These are phyloP conservation scores for Mycena galericulata DNA, from an alignment of 768 basidiomycete genomes.

Conservation along the genomic window DNA sequence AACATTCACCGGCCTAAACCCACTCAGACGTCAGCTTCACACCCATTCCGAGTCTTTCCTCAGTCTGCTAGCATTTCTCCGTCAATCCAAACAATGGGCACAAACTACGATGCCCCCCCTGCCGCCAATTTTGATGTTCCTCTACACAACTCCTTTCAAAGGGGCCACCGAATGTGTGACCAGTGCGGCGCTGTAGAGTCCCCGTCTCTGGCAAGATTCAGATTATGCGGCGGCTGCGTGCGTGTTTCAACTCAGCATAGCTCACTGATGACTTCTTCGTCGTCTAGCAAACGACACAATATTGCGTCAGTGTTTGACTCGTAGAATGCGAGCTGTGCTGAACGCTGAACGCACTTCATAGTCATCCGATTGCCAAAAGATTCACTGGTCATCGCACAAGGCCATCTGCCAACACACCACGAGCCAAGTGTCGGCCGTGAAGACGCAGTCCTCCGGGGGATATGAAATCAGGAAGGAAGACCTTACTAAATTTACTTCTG, in stretches of 20 bases:
- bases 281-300: slow-evolving; percentile 85
- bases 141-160: slow-evolving; percentile 62
- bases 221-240: slow-evolving; percentile 88
- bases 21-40: too few relatives aligned
- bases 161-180: slow-evolving; percentile 85
- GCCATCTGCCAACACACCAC: slow-evolving; percentile 84
- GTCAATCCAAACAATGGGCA: slow-evolving; percentile 49
- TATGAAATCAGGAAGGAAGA: slow-evolving; percentile 73
- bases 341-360: slow-evolving; percentile 46
- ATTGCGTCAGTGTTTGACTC: slow-evolving; percentile 68
- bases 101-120: slow-evolving; percentile 77
- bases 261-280: slow-evolving; percentile 37
- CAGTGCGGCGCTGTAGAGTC: slow-evolving; percentile 78
- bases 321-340: slow-evolving; percentile 20
- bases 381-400: slow-evolving; percentile 84
- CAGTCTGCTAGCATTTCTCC: slow-evolving; percentile 27
- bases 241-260: slow-evolving; percentile 49
- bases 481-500: slow-evolving; percentile 85
- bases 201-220: slow-evolving; percentile 71
- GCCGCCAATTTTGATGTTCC: slow-evolving; percentile 82
- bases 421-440: slow-evolving; percentile 67
- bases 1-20: too few relatives aligned
- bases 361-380: slow-evolving; percentile 85
- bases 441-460: slow-evolving; percentile 59
- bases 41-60: too few relatives aligned